phyloP scores from a whole-genome alignment of 345 rosid species.

The Salix caprea region DNA sequence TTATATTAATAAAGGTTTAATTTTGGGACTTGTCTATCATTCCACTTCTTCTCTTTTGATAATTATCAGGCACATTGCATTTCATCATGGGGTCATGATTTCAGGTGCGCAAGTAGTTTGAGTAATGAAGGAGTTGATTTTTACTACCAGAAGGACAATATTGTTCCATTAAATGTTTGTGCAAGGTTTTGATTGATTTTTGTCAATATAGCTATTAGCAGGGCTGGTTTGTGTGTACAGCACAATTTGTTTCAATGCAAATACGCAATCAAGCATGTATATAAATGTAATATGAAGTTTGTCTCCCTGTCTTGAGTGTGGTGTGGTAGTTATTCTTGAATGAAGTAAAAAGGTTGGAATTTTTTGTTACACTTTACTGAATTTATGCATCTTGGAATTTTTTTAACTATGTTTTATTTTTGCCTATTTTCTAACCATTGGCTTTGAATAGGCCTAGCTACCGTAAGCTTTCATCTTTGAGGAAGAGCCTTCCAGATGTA shows the following conservation, averaged over 20 bases:
- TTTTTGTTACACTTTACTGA: neutral
- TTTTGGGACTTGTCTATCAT: slow-evolving; percentile 7
- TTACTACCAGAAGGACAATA: neutral
- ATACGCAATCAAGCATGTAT: neutral
- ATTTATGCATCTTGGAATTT: slow-evolving; percentile 8
- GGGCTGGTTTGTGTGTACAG: neutral
- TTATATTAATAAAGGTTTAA: slow-evolving; percentile 2
- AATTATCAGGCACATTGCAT: slow-evolving; percentile 89
- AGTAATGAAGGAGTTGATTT: neutral
- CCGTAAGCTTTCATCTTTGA: slow-evolving; percentile 78
- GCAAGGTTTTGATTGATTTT: neutral
- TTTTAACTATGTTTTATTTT: neutral
- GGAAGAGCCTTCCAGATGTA: slow-evolving; percentile 66
- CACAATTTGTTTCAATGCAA: neutral
- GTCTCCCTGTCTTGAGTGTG: too few relatives aligned
- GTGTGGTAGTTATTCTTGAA: neutral
- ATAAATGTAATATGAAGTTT: neutral
- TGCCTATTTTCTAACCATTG: neutral
- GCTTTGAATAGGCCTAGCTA: slow-evolving; percentile 63
- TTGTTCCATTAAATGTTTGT: neutral
- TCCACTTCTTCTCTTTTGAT: slow-evolving; percentile 7
- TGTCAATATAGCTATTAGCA: neutral
- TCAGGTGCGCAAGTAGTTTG: slow-evolving; percentile 58
- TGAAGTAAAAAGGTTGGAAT: neutral
- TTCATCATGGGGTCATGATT: slow-evolving; percentile 98